Conservation (phyloP, 305 asterid genomes). For the Lippia alba region DNA sequence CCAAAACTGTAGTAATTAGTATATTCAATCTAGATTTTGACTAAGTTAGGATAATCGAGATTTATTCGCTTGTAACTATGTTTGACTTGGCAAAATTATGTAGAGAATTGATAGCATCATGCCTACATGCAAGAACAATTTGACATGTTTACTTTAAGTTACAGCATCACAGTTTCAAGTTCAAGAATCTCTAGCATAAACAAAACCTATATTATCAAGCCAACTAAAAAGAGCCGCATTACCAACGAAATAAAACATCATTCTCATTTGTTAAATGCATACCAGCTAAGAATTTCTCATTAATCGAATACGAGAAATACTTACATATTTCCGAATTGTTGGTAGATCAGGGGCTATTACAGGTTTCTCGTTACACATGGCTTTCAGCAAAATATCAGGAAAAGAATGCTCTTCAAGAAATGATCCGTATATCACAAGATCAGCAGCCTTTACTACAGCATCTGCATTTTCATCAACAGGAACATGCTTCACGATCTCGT, state of each 20-base stretch:
- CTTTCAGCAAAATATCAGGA: constrained; percentile 78
- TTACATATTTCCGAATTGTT: constrained; percentile 74
- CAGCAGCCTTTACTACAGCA: constrained; percentile 54
- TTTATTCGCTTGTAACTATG: too few species aligned
- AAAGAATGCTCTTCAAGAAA: constrained; percentile 80
- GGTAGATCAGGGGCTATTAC: constrained; percentile 82
- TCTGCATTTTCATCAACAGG: constrained; percentile 53
- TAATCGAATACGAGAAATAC: constrained; percentile 32
- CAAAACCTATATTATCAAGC: not conserved
- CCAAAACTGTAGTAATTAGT: not conserved
- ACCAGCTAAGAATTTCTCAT: too few species aligned
- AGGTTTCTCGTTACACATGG: constrained; percentile 89
- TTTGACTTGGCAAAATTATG: too few species aligned
- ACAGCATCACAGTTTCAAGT: constrained; percentile 7
- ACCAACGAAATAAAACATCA: too few species aligned
- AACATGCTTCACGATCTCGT: constrained; percentile 68
- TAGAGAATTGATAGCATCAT: not conserved
- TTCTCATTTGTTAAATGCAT: too few species aligned
- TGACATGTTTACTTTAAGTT: not conserved
- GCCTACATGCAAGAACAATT: too few species aligned
- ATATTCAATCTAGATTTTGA: not conserved
- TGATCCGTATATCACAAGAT: constrained; percentile 87
- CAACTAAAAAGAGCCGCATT: not conserved
- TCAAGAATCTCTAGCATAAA: constrained; percentile 1
- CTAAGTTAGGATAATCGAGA: not conserved